A percentile compares a stretch with the other conserved stretches of the same genome.
Evolutionary conservation across 176 grass and related monocot species (phyloP).

Genomic region (Carex kokanica): DNA sequence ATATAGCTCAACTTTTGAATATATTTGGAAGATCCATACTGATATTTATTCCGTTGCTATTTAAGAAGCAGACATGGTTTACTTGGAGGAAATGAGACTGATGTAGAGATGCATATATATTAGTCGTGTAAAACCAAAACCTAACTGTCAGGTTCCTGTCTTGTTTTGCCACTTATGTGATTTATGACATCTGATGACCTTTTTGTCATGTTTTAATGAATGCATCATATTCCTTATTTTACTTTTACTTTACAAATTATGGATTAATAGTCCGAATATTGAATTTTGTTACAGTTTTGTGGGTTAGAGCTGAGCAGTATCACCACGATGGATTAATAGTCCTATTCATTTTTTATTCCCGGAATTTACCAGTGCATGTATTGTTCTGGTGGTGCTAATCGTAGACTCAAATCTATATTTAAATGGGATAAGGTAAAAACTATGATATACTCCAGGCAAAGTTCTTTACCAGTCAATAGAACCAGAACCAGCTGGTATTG

Average conservation of each 20-base stretch:
- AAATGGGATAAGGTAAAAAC: background rate
- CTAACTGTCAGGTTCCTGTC: slow-evolving; percentile 19
- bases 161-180: slow-evolving; percentile 20
- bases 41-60: background rate
- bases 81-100: slow-evolving; percentile 17
- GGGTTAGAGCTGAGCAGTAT: background rate
- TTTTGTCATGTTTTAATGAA: slow-evolving; percentile 11
- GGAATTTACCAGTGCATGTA: background rate
- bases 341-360: background rate
- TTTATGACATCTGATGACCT: background rate
- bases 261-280: background rate
- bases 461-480: background rate
- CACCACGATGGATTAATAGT: background rate
- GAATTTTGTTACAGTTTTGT: background rate
- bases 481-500: background rate
- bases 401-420: background rate
- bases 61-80: background rate
- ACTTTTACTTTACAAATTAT: background rate
- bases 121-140: slow-evolving; percentile 24
- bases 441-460: too few species aligned
- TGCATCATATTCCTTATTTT: background rate
- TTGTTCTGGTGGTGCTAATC: background rate
- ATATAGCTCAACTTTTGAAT: background rate
- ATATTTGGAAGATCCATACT: background rate
- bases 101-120: slow-evolving; percentile 10